phyloP scores from a whole-genome alignment of 352 stramenopile genomes.

The Globisporangium carolinianum region DNA sequence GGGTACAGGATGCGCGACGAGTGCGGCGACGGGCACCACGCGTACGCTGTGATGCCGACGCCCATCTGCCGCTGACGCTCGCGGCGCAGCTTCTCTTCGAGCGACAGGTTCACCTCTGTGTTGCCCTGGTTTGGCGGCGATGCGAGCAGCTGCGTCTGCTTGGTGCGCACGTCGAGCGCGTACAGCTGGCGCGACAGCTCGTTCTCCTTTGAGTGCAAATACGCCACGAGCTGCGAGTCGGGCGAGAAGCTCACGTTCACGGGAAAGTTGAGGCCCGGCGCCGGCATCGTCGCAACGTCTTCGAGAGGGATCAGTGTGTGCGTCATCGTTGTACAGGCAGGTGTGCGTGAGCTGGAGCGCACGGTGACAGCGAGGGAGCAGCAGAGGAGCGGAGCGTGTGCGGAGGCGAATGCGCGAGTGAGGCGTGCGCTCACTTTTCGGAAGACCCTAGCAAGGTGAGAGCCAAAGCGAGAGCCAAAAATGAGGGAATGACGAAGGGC shows the following conservation, averaged over 20 bases:
- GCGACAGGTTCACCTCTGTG: constrained; percentile 80
- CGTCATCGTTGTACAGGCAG: not conserved
- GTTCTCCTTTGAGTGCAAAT: constrained; percentile 78
- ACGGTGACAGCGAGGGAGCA: not conserved
- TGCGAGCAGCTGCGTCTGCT: constrained; percentile 51
- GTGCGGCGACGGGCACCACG: constrained; percentile 56
- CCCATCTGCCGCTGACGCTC: constrained; percentile 88
- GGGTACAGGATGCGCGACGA: constrained; percentile 84
- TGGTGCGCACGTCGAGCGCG: constrained; percentile 58
- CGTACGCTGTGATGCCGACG: constrained; percentile 90
- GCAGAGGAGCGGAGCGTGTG: not conserved
- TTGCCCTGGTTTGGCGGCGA: constrained; percentile 68
- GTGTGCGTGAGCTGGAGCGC: not conserved
- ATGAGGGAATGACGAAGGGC: too few species aligned
- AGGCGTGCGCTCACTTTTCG: not conserved
- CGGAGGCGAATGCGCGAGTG: constrained; percentile 9
- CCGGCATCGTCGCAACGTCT: constrained; percentile 84
- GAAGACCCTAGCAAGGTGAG: not conserved
- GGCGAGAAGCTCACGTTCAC: constrained; percentile 82
- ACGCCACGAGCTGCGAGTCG: constrained; percentile 76
- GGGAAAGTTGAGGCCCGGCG: constrained; percentile 73
- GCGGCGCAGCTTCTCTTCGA: constrained; percentile 88
- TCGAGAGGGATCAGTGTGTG: constrained; percentile 65
- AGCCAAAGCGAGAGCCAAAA: not conserved
- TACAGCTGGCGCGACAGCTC: constrained; percentile 83